Evolutionary conservation across 2,329 filamentous ascomycete species (phyloP).

Genomic region (Trichoderma guizhouense): DNA sequence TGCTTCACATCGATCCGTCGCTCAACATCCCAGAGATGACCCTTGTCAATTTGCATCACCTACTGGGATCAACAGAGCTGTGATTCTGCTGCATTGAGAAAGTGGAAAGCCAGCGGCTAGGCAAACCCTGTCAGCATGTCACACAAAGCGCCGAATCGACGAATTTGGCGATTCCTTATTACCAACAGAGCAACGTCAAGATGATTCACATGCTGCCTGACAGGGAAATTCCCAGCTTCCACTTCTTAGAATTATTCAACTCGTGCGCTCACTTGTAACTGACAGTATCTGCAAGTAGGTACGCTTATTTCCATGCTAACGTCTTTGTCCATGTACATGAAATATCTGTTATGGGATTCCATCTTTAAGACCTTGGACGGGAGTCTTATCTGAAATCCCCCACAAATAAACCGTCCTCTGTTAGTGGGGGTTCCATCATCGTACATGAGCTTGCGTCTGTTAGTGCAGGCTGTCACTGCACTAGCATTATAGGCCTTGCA

Average conservation of each 20-base stretch:
- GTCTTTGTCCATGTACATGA: not conserved
- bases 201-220: not conserved
- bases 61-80: not conserved
- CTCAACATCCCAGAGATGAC: not conserved
- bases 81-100: not conserved
- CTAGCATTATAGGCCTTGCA: conserved; percentile 6
- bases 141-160: not conserved
- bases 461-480: not conserved
- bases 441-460: not conserved
- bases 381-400: not conserved
- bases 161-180: not conserved
- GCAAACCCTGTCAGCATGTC: not conserved
- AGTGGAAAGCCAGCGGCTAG: not conserved
- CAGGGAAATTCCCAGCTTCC: not conserved
- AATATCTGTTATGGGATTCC: not conserved
- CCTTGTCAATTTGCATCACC: not conserved
- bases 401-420: not conserved
- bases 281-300: not conserved
- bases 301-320: not conserved
- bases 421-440: not conserved
- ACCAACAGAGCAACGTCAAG: not conserved
- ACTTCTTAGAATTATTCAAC: not conserved
- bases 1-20: not conserved
- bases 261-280: not conserved
- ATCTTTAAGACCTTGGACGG: not conserved